Evolutionary conservation across 768 basidiomycete genomes (phyloP).

Genomic region (Lentinula sp.): DNA sequence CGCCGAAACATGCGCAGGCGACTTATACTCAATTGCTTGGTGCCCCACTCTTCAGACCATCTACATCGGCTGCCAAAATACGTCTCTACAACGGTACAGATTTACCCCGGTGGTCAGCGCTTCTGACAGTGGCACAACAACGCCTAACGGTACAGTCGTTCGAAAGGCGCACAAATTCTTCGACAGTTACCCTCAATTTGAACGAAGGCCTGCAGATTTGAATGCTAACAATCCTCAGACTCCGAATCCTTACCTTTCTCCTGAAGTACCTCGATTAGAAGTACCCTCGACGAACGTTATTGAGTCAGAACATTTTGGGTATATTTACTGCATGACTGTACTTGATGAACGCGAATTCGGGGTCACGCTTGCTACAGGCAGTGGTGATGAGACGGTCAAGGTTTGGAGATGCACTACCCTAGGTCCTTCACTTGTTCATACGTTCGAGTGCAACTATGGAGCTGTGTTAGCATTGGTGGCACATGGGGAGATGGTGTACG

Average conservation of each 20-base stretch:
- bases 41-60: slow-evolving; percentile 60
- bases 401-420: slow-evolving; percentile 60
- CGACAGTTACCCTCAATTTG: slow-evolving; percentile 77
- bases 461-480: slow-evolving; percentile 79
- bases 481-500: slow-evolving; percentile 76
- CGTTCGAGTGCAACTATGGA: slow-evolving; percentile 68
- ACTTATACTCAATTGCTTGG: slow-evolving; percentile 84
- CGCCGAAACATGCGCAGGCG: slow-evolving; percentile 75
- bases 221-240: slow-evolving; percentile 49
- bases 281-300: slow-evolving; percentile 69
- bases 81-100: slow-evolving; percentile 85
- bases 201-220: slow-evolving; percentile 62
- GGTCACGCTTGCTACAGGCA: slow-evolving; percentile 69
- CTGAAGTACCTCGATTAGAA: slow-evolving; percentile 23
- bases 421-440: slow-evolving; percentile 47
- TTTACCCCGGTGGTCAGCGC: slow-evolving; percentile 32
- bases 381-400: slow-evolving; percentile 90
- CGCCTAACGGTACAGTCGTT: slow-evolving; percentile 21
- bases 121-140: slow-evolving; percentile 21
- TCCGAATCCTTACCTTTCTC: slow-evolving; percentile 8
- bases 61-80: slow-evolving; percentile 89
- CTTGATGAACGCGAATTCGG: slow-evolving; percentile 20
- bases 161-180: slow-evolving; percentile 84
- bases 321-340: slow-evolving; percentile 76
- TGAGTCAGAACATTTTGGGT: slow-evolving; percentile 91